Base-by-base conservation (phyloP, 257 asterid species). In the Salvia splendens region DNA sequence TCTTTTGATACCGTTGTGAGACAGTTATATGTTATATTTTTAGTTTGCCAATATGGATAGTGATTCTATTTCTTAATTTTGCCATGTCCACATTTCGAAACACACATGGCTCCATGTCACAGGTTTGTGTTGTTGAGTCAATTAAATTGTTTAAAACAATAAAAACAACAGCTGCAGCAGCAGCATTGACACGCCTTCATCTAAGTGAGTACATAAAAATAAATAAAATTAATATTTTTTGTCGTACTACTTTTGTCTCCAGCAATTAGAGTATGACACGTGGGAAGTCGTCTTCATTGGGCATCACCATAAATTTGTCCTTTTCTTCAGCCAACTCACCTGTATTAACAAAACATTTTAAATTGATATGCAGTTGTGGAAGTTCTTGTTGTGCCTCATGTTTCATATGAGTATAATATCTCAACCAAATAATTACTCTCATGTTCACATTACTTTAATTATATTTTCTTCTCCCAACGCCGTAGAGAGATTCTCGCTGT, bases 401-500 rank as follows among this genome's bases (percentile, higher is more conserved):
- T 0, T 16, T 68, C 74, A 67, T 68, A 54, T 74, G 78, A 11
- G 24, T 35, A 38, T 10, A 58, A 40, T 61, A 20, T 35, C 9
- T 41, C 20, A 55, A 5, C 41, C 24, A 30, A 67, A 73, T 60
- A 33, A 42, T 65, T 65, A 52, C 4, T 8, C 52, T 59, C 69
- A 32, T 32, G 64, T 66, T 59, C 78, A 66, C 73, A 50, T 49
- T 68, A 48, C 69, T 33, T 58, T 24, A 24, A 24, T 24, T 59
- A 28, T 55, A 4, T 2, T 11, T 12, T 28, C 40, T 14, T 10
- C 24, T 14, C 14, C 3, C 8, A 15, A 48, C 6, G 24, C 4
- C 14, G 5, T 4, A 48, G 28, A 48, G 54, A 24, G 7, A 54
- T 28, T 11, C 60, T 24, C 40, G 6, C 12, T 11, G 30, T 15